These are phyloP conservation scores for Sporisorium graminicola DNA, from an alignment of 1,284 basidiomycete species.

Conservation along the genomic window DNA sequence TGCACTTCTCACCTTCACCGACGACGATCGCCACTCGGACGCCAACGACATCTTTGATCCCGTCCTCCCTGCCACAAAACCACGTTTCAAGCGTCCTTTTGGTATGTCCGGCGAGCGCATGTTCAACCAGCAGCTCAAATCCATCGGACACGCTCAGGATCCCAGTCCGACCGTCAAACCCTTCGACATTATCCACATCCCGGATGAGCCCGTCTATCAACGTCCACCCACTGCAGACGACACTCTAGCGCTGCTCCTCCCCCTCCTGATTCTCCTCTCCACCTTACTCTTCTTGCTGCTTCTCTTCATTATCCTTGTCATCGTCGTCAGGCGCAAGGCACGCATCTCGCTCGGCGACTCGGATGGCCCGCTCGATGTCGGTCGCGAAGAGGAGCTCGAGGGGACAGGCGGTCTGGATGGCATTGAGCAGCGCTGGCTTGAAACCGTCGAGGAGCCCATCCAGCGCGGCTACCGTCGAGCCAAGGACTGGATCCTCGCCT, in stretches of 20 bases:
- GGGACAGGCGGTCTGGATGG: slow-evolving; percentile 91
- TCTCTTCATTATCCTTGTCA: slow-evolving; percentile 63
- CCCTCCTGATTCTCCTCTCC: slow-evolving; percentile 85
- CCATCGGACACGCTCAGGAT: slow-evolving; percentile 41
- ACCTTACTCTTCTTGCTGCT: slow-evolving; percentile 86
- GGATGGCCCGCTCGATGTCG: slow-evolving; percentile 93
- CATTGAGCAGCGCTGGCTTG: slow-evolving; percentile 92
- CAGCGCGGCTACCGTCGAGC: slow-evolving; percentile 83
- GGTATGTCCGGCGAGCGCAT: slow-evolving; percentile 38
- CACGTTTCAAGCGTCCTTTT: slow-evolving; percentile 44
- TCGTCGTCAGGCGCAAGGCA: slow-evolving; percentile 56
- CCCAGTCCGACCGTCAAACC: slow-evolving; percentile 30
- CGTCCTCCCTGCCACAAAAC: slow-evolving; percentile 12
- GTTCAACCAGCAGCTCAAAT: slow-evolving; percentile 45
- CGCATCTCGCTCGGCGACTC: slow-evolving; percentile 78
- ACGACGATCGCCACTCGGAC: slow-evolving; percentile 13
- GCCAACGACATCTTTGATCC: slow-evolving; percentile 12
- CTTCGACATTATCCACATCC: slow-evolving; percentile 29
- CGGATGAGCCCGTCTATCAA: slow-evolving; percentile 43
- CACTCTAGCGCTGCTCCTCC: slow-evolving; percentile 62
- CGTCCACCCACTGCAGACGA: slow-evolving; percentile 47
- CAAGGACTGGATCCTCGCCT: slow-evolving; percentile 77
- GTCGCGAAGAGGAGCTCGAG: slow-evolving; percentile 78
- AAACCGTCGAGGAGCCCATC: slow-evolving; percentile 79
- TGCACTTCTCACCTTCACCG: slow-evolving; percentile 33